These are phyloP conservation scores for Chloranthus sessilifolius DNA, from an alignment of 164 flowering plant genomes.

Conservation along the genomic window DNA sequence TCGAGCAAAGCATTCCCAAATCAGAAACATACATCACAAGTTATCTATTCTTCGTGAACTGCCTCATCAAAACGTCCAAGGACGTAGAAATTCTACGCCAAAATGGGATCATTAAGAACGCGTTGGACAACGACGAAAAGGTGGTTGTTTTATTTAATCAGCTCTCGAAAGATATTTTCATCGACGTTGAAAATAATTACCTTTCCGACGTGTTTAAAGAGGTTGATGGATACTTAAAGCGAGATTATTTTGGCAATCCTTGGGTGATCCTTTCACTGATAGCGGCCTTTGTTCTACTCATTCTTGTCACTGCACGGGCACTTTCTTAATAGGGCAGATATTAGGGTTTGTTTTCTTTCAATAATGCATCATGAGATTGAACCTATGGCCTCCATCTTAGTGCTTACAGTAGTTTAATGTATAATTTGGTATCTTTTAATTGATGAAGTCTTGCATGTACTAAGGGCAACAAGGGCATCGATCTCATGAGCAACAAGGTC, in stretches of 20 bases:
- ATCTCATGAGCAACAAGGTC: too few species aligned
- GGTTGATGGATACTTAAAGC: neutral
- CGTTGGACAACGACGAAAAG: neutral
- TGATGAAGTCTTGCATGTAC: too few species aligned
- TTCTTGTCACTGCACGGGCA: neutral
- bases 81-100: slow-evolving; percentile 2
- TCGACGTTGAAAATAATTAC: neutral
- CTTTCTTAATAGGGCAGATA: too few species aligned
- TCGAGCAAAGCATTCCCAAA: neutral
- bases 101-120: neutral
- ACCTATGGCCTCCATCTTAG: too few species aligned
- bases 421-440: too few species aligned
- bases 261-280: neutral
- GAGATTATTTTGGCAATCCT: slow-evolving; percentile 1
- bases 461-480: too few species aligned
- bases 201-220: neutral
- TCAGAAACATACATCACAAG: neutral
- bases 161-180: neutral
- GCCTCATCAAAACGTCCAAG: neutral
- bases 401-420: too few species aligned
- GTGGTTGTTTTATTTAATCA: neutral
- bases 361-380: too few species aligned
- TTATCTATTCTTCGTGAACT: slow-evolving; percentile 3
- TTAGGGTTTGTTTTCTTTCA: too few species aligned
- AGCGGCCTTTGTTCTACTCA: neutral